phyloP scores from a whole-genome alignment of 2,329 filamentous ascomycete species.

The Ophiocordyceps unilateralis region DNA sequence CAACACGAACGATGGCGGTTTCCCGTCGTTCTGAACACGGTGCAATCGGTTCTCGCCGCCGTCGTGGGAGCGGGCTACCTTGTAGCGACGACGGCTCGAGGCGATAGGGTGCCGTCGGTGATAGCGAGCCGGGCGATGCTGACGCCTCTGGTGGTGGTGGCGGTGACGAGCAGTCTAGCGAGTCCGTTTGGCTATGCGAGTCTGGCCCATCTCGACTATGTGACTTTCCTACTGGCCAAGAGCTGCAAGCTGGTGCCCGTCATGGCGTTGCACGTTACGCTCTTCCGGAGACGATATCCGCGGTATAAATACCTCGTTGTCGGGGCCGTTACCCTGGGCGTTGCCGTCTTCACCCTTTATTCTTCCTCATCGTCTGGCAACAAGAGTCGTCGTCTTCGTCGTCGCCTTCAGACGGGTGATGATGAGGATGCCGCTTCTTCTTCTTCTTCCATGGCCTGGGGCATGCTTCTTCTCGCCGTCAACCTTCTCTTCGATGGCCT shows the following conservation, averaged over 20 bases:
- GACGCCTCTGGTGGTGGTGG: conserved; percentile 64
- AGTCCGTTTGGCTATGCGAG: conserved; percentile 93
- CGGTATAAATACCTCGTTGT: conserved; percentile 96
- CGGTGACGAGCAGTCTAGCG: conserved; percentile 72
- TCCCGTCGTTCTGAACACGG: conserved; percentile 87
- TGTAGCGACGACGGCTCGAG: conserved; percentile 36
- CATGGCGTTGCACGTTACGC: conserved; percentile 86
- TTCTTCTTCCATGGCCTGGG: conserved; percentile 59
- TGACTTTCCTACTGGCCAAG: conserved; percentile 94
- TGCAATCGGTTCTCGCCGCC: conserved; percentile 82
- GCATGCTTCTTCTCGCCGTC: conserved; percentile 65
- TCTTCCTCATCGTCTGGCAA: conserved; percentile 20
- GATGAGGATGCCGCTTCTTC: too few relatives aligned
- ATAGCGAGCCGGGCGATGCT: conserved; percentile 66
- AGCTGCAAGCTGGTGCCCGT: conserved; percentile 97
- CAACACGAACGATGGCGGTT: conserved; percentile 65
- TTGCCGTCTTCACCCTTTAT: conserved; percentile 89
- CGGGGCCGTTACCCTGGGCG: conserved; percentile 73
- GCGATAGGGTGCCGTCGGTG: conserved; percentile 36
- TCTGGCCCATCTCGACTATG: conserved; percentile 88
- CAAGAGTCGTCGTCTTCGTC: conserved; percentile 27
- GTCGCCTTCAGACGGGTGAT: conserved; percentile 12
- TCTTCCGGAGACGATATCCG: conserved; percentile 80
- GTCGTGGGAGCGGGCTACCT: conserved; percentile 72
- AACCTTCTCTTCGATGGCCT: conserved; percentile 92